These are phyloP conservation scores for Acanthamoeba royreba DNA, from an alignment of 208 protist genomes.

Conservation along the genomic window DNA sequence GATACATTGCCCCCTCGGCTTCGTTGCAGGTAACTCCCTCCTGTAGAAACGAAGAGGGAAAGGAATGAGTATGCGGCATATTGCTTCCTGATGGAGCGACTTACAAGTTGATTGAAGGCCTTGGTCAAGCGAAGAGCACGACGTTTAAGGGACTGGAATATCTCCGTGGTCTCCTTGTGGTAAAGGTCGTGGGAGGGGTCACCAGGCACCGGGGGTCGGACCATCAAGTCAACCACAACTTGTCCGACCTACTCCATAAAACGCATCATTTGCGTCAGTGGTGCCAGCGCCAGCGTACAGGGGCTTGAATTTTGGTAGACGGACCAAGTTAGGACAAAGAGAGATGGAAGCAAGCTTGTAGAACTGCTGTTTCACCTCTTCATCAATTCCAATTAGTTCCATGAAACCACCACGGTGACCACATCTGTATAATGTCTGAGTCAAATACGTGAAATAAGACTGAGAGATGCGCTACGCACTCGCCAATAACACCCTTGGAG, in stretches of 20 bases:
- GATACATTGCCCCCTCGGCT: slow-evolving; percentile 96
- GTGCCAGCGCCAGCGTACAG: background rate
- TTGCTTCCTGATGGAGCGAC: background rate
- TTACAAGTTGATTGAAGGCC: background rate
- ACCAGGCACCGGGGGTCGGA: slow-evolving; percentile 88
- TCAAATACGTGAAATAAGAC: background rate
- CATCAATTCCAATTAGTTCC: slow-evolving; percentile 77
- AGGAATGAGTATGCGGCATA: background rate
- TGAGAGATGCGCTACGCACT: slow-evolving; percentile 65
- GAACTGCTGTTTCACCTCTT: slow-evolving; percentile 83
- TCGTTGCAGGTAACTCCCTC: slow-evolving; percentile 85
- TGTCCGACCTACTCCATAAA: background rate
- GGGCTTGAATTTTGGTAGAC: background rate
- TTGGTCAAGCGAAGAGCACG: slow-evolving; percentile 45
- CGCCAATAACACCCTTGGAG: slow-evolving; percentile 97
- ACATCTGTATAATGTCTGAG: slow-evolving; percentile 79
- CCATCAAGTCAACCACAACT: slow-evolving; percentile 90
- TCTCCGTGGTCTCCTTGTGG: slow-evolving; percentile 82
- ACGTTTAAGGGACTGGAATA: slow-evolving; percentile 81
- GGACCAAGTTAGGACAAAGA: slow-evolving; percentile 92
- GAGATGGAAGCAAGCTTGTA: slow-evolving; percentile 94
- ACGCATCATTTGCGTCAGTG: background rate
- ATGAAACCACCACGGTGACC: slow-evolving; percentile 98
- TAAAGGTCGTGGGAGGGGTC: slow-evolving; percentile 90
- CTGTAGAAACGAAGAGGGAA: background rate